Conservation (phyloP, 2,329 filamentous ascomycete genomes). For the Clonostachys sp. region DNA sequence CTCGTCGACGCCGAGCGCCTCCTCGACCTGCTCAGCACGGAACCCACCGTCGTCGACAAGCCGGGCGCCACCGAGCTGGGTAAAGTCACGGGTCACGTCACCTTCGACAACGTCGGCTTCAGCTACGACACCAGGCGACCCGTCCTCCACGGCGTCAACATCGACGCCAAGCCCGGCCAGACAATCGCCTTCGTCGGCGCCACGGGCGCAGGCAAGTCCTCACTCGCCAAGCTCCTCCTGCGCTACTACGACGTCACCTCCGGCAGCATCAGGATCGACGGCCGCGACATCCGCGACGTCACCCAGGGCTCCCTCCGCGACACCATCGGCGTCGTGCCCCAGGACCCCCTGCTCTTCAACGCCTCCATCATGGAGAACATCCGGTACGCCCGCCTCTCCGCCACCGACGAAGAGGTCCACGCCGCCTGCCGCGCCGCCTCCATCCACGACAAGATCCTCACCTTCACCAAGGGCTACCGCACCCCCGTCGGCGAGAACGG, state of each 20-base stretch:
- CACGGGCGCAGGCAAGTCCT: constrained; percentile 90
- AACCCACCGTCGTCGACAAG: constrained; percentile 49
- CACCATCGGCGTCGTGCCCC: constrained; percentile 38
- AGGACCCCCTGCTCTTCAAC: constrained; percentile 41
- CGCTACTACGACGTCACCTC: constrained; percentile 89
- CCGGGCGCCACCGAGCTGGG: constrained; percentile 43
- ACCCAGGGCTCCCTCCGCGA: constrained; percentile 39
- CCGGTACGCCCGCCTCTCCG: constrained; percentile 22
- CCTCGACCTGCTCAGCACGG: constrained; percentile 52
- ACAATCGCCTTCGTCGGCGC: constrained; percentile 80
- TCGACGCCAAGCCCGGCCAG: constrained; percentile 29
- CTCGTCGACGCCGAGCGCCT: constrained; percentile 55
- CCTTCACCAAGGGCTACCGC: constrained; percentile 82
- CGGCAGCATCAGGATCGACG: constrained; percentile 79
- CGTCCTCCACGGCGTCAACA: constrained; percentile 21
- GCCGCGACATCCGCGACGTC: constrained; percentile 64
- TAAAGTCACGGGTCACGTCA: constrained; percentile 46
- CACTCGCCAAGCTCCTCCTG: constrained; percentile 86
- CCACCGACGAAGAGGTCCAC: constrained; percentile 43
- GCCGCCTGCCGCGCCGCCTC: constrained; percentile 90
- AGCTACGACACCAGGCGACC: constrained; percentile 10
- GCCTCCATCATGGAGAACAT: constrained; percentile 34
- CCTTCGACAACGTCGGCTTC: constrained; percentile 51
- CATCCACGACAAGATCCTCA: constrained; percentile 83
- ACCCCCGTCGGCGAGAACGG: constrained; percentile 95